phyloP scores from a whole-genome alignment of 306 rosid species.

The Sechiopsis laciniata region DNA sequence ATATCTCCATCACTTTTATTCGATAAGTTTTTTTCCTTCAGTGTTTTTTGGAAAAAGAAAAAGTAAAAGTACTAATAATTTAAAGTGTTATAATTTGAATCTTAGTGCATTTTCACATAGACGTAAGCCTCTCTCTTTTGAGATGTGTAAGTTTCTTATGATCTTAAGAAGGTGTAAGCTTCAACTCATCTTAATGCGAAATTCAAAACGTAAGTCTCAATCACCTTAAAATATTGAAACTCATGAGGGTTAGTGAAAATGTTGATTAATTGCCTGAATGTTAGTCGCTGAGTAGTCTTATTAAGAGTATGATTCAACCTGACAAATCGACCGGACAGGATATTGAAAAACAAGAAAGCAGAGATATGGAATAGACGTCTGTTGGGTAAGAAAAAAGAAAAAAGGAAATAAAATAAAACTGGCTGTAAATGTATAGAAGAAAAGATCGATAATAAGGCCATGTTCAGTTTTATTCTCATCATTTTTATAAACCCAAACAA shows the following conservation, averaged over 20 bases:
- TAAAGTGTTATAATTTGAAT: too few species aligned
- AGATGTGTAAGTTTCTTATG: too few species aligned
- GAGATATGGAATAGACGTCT: neutral
- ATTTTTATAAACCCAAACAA: neutral
- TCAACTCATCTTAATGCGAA: too few species aligned
- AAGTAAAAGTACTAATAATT: too few species aligned
- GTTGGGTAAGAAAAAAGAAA: constrained; percentile 8
- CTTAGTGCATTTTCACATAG: too few species aligned
- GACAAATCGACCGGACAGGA: neutral
- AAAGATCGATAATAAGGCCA: constrained; percentile 9
- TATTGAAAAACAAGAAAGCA: neutral
- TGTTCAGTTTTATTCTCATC: constrained; percentile 11
- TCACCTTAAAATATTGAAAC: neutral
- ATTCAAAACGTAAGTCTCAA: too few species aligned
- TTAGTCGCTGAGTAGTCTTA: neutral
- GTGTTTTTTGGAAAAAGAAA: too few species aligned
- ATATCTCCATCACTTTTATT: too few species aligned
- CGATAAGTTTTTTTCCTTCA: too few species aligned
- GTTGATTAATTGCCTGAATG: neutral
- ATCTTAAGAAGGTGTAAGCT: too few species aligned
- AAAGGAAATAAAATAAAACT: neutral
- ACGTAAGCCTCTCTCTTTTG: too few species aligned
- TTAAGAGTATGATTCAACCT: neutral
- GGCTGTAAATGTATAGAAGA: neutral
- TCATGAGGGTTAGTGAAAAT: neutral